Conservation (phyloP, 169 alveolate species). For the Plasmodium falciparum region DNA sequence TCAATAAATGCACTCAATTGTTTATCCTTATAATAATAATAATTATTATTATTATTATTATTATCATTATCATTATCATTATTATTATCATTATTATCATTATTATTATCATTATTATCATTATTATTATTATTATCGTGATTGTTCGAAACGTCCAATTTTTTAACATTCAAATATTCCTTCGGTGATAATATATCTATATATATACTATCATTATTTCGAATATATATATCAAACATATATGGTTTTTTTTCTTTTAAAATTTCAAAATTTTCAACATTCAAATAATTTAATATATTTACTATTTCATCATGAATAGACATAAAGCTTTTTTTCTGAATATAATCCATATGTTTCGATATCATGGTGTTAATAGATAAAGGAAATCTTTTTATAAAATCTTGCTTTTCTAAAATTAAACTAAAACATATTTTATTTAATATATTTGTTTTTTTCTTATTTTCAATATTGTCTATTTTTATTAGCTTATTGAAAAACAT, state of each 20-base stretch:
- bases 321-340: slow-evolving; percentile 7
- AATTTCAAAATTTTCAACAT: slow-evolving; percentile 40
- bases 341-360: slow-evolving; percentile 27
- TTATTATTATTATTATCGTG: too few relatives aligned
- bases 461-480: slow-evolving; percentile 14
- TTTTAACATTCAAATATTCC: not conserved
- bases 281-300: slow-evolving; percentile 19
- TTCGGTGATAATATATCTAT: slow-evolving; percentile 17
- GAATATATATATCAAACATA: slow-evolving; percentile 49
- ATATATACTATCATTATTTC: slow-evolving; percentile 16
- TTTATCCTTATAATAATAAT: not conserved
- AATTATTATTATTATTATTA: too few relatives aligned
- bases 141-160: too few relatives aligned
- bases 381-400: slow-evolving; percentile 35
- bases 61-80: too few relatives aligned
- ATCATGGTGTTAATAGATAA: slow-evolving; percentile 20
- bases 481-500: slow-evolving; percentile 34
- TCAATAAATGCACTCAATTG: slow-evolving; percentile 40
- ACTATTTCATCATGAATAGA: slow-evolving; percentile 45
- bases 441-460: slow-evolving; percentile 12
- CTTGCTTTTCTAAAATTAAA: slow-evolving; percentile 20
- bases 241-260: slow-evolving; percentile 53
- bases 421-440: slow-evolving; percentile 45
- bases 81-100: too few relatives aligned
- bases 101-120: too few relatives aligned